Evolutionary conservation across 495 filamentous ascomycete species (phyloP), one percentile per base, ranked within the genome.

Genomic region (Podospora sp.): DNA sequence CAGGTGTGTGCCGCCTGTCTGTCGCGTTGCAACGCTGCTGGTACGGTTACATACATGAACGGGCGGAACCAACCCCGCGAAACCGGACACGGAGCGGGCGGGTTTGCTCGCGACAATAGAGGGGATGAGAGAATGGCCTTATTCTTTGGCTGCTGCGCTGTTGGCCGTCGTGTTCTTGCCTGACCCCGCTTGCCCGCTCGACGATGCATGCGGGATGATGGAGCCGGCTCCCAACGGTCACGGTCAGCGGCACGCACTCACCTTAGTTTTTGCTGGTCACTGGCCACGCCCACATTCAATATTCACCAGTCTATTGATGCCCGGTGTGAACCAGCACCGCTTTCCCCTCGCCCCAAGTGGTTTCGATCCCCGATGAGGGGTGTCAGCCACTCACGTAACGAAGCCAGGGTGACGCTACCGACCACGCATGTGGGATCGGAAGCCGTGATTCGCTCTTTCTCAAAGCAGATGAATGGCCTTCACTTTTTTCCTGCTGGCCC

Each of bases 21-120:
- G 40, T 46, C 16, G 40, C 40, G 40, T 46, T 26, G 52, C 52
- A 55, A 26, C 52, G 24, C 20, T 24, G 20, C 20, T 52, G 46
- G 61, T 51, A 63, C 61, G 61, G 61, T 63, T 63, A 40, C 61
- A 52, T 63, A 63, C 61, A 63, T 63, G 61, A 63, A 63, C 61
- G 51, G 46, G 49, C 61, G 50, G 61, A 63, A 63, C 61, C 21
- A 55, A 55, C 52, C 46, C 61, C 61, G 61, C 61, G 49, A 63
- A 63, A 33, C 61, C 36, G 61, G 61, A 53, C 29, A 21, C 50
- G 61, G 29, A 63, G 35, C 9, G 35, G 61, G 61, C 52, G 20
- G 24, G 36, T 6, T 6, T 35, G 40, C n/a, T 8, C 26, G 25
- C n/a, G n/a, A n/a, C n/a, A 36, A 36, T 5, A 20, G 58, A 63